Base-by-base conservation (phyloP, 345 rosid species). In the Linum tenue region DNA sequence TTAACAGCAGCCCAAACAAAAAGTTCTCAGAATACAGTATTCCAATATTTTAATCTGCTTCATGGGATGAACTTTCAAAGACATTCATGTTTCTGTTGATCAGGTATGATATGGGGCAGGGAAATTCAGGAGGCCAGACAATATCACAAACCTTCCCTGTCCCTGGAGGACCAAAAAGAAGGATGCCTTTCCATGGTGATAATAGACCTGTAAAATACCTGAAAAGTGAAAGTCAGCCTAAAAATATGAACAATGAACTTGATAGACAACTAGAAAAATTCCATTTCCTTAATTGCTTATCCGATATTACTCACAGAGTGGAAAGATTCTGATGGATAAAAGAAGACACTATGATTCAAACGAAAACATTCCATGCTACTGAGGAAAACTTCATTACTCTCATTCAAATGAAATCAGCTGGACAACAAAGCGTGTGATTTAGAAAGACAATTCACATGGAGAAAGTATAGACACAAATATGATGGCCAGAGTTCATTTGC, bases 161-260 rank as follows among this genome's bases (percentile, higher is more conserved):
- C 72, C 99, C 97, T 1, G 97, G 95, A 55, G 99, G 99, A 36
- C 99, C 99, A 71, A 94, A 94, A 69, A 94, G 97, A 64, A 94
- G 97, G 74, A 94, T 90, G 69, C 99, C 99, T 81, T 94, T 94
- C 99, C 99, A 94, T 64, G 99, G 99, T 72, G 99, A 81, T 39
- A 94, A 82, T 67, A 90, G 86, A 72, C 99, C 99, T 9, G 92
- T 90, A 61, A 94, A 90, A 78, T 94, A 94, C 73, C 99, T 94
- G 67, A 35, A 56, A 63, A 3, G 56, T 17, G 58, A 61, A 48
- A 37, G 42, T 53, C 35, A 74, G n/a, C 4, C 44, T 35, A 51
- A 58, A 22, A 22, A 16, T 43, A 14, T 1, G 9, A 73, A n/a
- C 65, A 39, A 39, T 31, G 17, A 7, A 60, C 64, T 55, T 60